phyloP scores from a whole-genome alignment of 2,329 filamentous ascomycete genomes.

The Talaromyces sp. region DNA sequence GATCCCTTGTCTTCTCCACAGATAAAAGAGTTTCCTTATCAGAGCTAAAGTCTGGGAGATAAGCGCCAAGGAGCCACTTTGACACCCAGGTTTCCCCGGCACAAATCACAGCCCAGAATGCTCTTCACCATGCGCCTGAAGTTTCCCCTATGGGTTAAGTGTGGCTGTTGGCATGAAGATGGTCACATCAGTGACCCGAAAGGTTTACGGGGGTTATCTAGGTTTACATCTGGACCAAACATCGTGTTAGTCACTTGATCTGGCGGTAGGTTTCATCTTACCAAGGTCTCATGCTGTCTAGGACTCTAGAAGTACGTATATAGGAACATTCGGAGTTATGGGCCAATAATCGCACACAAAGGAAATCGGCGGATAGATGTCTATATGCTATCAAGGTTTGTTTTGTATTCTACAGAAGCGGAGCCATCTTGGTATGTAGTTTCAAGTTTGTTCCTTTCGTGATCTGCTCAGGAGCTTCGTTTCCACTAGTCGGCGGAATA shows the following conservation, averaged over 20 bases:
- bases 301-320: too few relatives aligned
- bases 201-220: not conserved
- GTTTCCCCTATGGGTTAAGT: slow-evolving; percentile 21
- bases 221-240: not conserved
- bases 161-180: not conserved
- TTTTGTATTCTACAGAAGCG: slow-evolving; percentile 32
- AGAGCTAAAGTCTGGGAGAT: not conserved
- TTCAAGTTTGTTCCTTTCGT: slow-evolving; percentile 1
- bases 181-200: slow-evolving; percentile 10
- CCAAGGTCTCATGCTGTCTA: too few relatives aligned
- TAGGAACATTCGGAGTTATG: not conserved
- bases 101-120: not conserved
- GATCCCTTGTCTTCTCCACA: slow-evolving; percentile 9
- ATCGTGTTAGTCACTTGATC: too few relatives aligned
- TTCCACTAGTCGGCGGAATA: not conserved
- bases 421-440: slow-evolving; percentile 3
- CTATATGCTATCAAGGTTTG: slow-evolving; percentile 33
- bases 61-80: not conserved
- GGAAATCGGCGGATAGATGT: slow-evolving; percentile 18
- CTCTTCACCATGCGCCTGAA: slow-evolving; percentile 17
- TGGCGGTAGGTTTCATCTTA: too few relatives aligned
- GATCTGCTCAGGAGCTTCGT: not conserved
- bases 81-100: not conserved
- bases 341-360: slow-evolving; percentile 5
- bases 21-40: not conserved